phyloP scores from a whole-genome alignment of 768 basidiomycete genomes.

The Xanthoconium purpureum region DNA sequence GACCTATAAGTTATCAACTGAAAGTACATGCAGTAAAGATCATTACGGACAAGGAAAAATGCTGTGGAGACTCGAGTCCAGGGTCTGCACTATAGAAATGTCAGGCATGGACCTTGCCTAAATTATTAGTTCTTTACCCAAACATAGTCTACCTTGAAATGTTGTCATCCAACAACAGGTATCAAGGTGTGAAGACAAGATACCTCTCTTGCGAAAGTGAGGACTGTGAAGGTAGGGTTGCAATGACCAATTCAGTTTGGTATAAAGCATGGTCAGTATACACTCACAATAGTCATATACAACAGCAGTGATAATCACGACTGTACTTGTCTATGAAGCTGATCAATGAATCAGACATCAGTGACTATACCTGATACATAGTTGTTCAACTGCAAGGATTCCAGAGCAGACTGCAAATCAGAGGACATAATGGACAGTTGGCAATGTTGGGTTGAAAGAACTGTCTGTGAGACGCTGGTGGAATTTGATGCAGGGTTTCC shows the following conservation, averaged over 20 bases:
- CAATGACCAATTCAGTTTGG: too few relatives aligned
- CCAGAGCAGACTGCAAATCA: neutral
- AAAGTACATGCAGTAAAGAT: too few relatives aligned
- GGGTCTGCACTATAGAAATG: neutral
- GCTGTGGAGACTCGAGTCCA: slow-evolving; percentile 14
- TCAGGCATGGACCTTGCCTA: neutral
- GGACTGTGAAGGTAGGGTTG: neutral
- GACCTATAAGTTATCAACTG: neutral
- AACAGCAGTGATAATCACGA: neutral
- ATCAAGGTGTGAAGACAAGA: too few relatives aligned
- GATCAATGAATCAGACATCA: neutral
- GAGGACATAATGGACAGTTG: neutral
- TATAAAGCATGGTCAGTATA: too few relatives aligned
- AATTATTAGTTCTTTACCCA: slow-evolving; percentile 7
- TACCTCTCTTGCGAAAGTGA: slow-evolving; percentile 1
- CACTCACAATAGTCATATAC: neutral
- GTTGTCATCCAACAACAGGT: neutral
- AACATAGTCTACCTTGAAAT: slow-evolving; percentile 13
- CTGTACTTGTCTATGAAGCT: too few relatives aligned
- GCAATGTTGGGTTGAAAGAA: too few relatives aligned
- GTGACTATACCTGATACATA: neutral
- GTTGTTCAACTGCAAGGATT: neutral
- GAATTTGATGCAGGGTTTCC: too few relatives aligned
- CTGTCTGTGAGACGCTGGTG: too few relatives aligned
- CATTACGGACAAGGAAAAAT: slow-evolving; percentile 5